Evolutionary conservation across 140 eudicot genomes (phyloP), one percentile per base, ranked within the genome.

Genomic region (Anethum foeniculum): DNA sequence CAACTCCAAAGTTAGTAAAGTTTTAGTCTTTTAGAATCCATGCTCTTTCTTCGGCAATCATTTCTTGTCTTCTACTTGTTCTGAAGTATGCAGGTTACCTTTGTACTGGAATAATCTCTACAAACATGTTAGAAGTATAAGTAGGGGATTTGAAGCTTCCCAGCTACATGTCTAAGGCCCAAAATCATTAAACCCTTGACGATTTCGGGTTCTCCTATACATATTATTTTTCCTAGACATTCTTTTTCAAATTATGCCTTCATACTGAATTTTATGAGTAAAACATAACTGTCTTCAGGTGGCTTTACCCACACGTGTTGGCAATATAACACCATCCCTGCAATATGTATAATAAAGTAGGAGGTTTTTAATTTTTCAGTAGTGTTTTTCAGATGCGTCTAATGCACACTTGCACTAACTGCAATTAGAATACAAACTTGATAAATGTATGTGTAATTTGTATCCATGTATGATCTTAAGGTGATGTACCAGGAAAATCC

Each of bases 291-390:
- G 51, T 88, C 98, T 96, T 94, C 97, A 5, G 98, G 98, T 74
- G 98, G 97, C 84, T 94, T 94, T 27, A 94, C 97, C 97, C 98
- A 92, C 98, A 94, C 92, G 87, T 94, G 98, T 65, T 97, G 97
- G 80, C 98, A 18, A 92, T 97, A 65, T 89, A 94, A 81, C 97
- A 90, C 97, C 97, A 93, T 81, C 97, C 97, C 97, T 93, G 84
- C 78, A 32, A 44, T 74, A 80, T 51, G 62, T 16, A 77, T 25
- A 60, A 71, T 51, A n/a, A 15, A 41, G n/a, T 5, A 47, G 80
- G 43, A 5, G 27, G 39, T 32, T 52, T 44, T 27, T 25, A n/a
- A 18, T 18, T 28, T 32, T 27, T 30, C 12, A 36, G 6, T 36
- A 34, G 5, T 71, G 38, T 4, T 71, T 14, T 71, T 52, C 23